Base-by-base conservation (phyloP, 306 rosid species). In the Cicer yamashitae region DNA sequence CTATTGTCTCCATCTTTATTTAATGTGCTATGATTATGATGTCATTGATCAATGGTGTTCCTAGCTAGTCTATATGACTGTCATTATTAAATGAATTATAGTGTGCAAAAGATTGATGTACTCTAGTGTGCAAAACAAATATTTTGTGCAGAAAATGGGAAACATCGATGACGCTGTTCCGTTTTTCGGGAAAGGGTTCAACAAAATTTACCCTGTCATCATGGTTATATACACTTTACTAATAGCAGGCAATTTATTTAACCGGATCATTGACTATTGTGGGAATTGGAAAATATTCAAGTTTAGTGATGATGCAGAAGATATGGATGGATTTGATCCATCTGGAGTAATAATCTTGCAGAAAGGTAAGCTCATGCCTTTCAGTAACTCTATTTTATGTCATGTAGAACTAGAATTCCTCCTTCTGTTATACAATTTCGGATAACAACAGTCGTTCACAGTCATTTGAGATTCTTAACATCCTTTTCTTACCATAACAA, bases 121-220 rank as follows among this genome's bases (percentile, higher is more conserved):
- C 66, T 41, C 56, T 56, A 20, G 44, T 34, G 11, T 77, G 65
- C 68, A 53, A 66, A 8, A 72, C 34, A 51, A n/a, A 18, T 12
- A 9, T 78, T 67, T n/a, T 88, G 81, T 78, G 86, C 94, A 93
- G 97, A 89, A 85, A 82, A 93, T 93, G 98, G 98, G 98, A 51
- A 91, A 85, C 67, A 94, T 94, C 69, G 97, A 94, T 50, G 83
- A 84, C 5, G 98, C 98, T 22, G 98, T 94, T 78, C 98, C 98
- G 3, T 90, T 94, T 78, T 94, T 94, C 64, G 98, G 98, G 58
- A 81, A 83, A 12, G 89, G 88, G 76, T 94, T 94, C 73, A 94
- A 94, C 87, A 88, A 86, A 84, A 91, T 94, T 77, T 94, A 91
- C 81, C 98, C 98, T 7, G 86, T 94, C 62, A 89, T 94, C 66